These are phyloP conservation scores for Trametes polyzona DNA, from an alignment of 1,284 basidiomycete species.

Conservation along the genomic window DNA sequence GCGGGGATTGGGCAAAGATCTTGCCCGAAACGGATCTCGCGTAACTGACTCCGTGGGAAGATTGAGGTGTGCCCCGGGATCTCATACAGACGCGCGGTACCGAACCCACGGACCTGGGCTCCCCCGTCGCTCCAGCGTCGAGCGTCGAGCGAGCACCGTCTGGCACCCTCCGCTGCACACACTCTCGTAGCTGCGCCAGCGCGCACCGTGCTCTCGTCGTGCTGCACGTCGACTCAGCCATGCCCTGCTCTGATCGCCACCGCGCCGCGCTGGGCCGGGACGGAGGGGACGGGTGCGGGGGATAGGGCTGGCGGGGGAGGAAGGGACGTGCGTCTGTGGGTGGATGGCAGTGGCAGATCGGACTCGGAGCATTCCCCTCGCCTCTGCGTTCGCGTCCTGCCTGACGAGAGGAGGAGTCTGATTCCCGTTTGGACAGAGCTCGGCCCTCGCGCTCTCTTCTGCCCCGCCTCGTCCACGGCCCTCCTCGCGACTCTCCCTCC, in stretches of 20 bases:
- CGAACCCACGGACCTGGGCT: constrained; percentile 5
- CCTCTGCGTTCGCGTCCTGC: background rate
- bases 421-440: constrained; percentile 4
- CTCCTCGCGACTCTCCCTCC: background rate
- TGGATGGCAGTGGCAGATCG: constrained; percentile 12
- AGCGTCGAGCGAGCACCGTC: background rate
- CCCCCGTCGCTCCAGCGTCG: background rate
- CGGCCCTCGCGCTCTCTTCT: background rate
- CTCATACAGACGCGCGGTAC: constrained; percentile 15
- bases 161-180: too few relatives aligned
- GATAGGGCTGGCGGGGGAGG: background rate
- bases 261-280: background rate
- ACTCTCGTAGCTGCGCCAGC: background rate
- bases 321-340: background rate
- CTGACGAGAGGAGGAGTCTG: background rate
- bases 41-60: constrained; percentile 22
- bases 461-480: background rate
- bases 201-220: background rate
- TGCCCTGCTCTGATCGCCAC: background rate
- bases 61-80: constrained; percentile 19
- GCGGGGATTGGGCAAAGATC: constrained; percentile 16
- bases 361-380: constrained; percentile 5
- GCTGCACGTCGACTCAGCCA: background rate
- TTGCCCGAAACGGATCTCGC: constrained; percentile 23
- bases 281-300: background rate